Conservation (phyloP, 352 stramenopile genomes). For the Globisporangium canariense region DNA sequence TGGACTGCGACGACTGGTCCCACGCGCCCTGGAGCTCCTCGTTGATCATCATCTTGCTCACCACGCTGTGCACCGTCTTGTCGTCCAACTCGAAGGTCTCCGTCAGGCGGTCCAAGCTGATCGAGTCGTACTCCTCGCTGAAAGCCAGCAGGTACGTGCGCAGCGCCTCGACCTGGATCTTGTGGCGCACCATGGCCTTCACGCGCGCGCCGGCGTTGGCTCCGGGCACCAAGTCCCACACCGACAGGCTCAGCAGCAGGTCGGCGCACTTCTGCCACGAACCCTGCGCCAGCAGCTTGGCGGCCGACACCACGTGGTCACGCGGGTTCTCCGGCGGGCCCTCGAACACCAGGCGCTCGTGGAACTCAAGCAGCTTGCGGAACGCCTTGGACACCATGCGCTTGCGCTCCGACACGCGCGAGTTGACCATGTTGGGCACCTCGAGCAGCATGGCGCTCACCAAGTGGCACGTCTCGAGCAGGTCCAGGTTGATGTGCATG, state of each 20-base stretch:
- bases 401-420: slow-evolving; percentile 73
- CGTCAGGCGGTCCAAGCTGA: slow-evolving; percentile 93
- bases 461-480: slow-evolving; percentile 97
- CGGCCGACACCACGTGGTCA: slow-evolving; percentile 96
- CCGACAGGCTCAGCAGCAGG: slow-evolving; percentile 84
- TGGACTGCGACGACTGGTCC: slow-evolving; percentile 97
- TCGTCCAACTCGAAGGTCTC: slow-evolving; percentile 97
- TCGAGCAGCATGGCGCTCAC: slow-evolving; percentile 99
- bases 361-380: slow-evolving; percentile 90
- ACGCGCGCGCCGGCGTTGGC: slow-evolving; percentile 78
- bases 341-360: slow-evolving; percentile 94
- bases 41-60: slow-evolving; percentile 99
- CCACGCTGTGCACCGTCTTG: slow-evolving; percentile 95
- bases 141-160: slow-evolving; percentile 97
- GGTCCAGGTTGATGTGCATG: slow-evolving; percentile 99
- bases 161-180: slow-evolving; percentile 96
- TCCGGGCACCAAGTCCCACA: slow-evolving; percentile 96
- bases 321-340: slow-evolving; percentile 97
- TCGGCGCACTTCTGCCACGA: slow-evolving; percentile 94
- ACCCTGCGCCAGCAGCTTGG: slow-evolving; percentile 93
- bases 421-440: slow-evolving; percentile 96
- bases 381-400: slow-evolving; percentile 94
- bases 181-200: slow-evolving; percentile 89
- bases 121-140: slow-evolving; percentile 94
- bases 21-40: slow-evolving; percentile 95